Conservation (phyloP, 2,329 filamentous ascomycete species). For the Macroventuria anomochaeta region DNA sequence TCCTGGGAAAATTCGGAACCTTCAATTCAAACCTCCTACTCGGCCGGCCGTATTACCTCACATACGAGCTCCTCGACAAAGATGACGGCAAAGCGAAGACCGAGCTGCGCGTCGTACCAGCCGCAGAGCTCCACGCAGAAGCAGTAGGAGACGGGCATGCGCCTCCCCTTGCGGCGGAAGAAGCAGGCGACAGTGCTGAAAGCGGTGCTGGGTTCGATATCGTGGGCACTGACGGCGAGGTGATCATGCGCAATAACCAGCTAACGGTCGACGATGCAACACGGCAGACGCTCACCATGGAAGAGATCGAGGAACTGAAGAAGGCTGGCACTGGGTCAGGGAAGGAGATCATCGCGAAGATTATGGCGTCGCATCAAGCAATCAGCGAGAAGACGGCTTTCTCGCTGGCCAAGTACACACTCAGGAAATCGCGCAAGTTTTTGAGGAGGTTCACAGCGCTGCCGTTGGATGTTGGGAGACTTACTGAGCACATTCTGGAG, state of each 20-base stretch:
- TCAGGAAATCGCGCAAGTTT: conserved; percentile 94
- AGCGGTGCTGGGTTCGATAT: conserved; percentile 53
- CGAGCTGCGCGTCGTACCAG: conserved; percentile 77
- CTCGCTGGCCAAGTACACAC: conserved; percentile 92
- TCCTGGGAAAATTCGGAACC: conserved; percentile 88
- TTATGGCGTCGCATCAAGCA: conserved; percentile 85
- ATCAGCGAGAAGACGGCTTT: conserved; percentile 95
- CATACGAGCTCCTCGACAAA: conserved; percentile 84
- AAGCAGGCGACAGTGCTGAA: conserved; percentile 42
- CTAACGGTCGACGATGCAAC: conserved; percentile 67
- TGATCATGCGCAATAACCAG: conserved; percentile 67
- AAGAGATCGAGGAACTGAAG: conserved; percentile 75
- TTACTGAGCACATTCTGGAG: conserved; percentile 81
- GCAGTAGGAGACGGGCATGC: conserved; percentile 63
- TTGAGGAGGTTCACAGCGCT: conserved; percentile 84
- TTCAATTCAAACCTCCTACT: conserved; percentile 90
- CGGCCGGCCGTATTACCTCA: conserved; percentile 88
- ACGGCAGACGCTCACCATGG: conserved; percentile 76
- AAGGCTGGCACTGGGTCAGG: conserved; percentile 77
- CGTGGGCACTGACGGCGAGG: conserved; percentile 55
- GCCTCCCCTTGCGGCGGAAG: conserved; percentile 49
- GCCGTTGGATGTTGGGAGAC: conserved; percentile 77
- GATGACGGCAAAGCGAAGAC: conserved; percentile 68
- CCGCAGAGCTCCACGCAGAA: conserved; percentile 83
- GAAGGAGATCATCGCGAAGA: conserved; percentile 89